Evolutionary conservation across 495 filamentous ascomycete genomes (phyloP).

Genomic region (Geopyxis carbonaria): DNA sequence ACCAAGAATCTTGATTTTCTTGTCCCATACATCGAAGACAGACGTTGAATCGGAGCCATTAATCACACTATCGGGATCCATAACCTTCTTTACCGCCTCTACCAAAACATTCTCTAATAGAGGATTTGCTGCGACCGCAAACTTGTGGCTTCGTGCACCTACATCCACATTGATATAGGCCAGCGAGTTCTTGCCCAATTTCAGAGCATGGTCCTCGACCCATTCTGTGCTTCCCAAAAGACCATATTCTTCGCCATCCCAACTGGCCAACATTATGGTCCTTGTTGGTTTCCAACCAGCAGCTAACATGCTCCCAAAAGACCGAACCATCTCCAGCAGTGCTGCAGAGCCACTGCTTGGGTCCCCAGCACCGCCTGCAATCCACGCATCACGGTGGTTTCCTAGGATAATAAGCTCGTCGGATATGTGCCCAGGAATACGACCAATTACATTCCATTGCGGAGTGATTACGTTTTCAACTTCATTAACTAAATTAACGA

Average conservation of each 20-base stretch:
- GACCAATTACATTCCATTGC: conserved; percentile 86
- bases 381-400: conserved; percentile 66
- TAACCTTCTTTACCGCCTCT: conserved; percentile 47
- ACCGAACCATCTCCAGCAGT: conserved; percentile 27
- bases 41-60: conserved; percentile 49
- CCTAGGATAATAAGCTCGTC: conserved; percentile 85
- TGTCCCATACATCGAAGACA: conserved; percentile 41
- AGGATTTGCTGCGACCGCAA: conserved; percentile 41
- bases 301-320: conserved; percentile 29
- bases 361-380: conserved; percentile 30
- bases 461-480: conserved; percentile 82
- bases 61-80: conserved; percentile 18
- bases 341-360: conserved; percentile 32
- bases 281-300: conserved; percentile 32
- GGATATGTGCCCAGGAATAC: conserved; percentile 74
- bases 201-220: conserved; percentile 63
- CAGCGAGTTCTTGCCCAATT: conserved; percentile 55
- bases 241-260: conserved; percentile 55
- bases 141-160: conserved; percentile 36
- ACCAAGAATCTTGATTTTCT: conserved; percentile 48
- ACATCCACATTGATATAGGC: conserved; percentile 62
- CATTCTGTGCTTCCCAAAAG: conserved; percentile 41
- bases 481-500: conserved; percentile 68
- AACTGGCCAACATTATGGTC: conserved; percentile 55
- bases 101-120: conserved; percentile 61